Percentiles rank a stretch among this genome's conserved stretches.
Evolutionary conservation across 306 rosid species (phyloP).

Genomic region (Vachellia collinsii): DNA sequence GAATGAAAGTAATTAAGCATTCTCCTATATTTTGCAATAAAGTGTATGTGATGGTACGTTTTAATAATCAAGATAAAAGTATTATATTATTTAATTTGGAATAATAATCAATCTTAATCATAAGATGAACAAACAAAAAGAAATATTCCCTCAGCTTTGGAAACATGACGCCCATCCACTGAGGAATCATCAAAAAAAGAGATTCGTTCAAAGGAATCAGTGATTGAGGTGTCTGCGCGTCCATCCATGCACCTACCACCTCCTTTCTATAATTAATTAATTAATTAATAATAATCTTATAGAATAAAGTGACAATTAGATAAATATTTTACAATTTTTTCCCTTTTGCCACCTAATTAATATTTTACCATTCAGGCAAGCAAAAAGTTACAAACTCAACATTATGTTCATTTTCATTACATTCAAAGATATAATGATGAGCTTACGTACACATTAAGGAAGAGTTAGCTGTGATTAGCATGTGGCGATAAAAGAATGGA

Average conservation of each 20-base stretch:
- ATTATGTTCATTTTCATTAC: background rate
- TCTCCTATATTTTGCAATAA: no score
- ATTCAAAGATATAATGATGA: background rate
- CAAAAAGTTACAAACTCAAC: background rate
- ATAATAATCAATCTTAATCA: no score
- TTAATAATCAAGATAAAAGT: no score
- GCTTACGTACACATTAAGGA: background rate
- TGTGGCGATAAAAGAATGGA: no score
- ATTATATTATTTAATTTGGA: no score
- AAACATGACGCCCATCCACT: no score
- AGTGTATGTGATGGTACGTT: no score
- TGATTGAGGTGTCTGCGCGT: background rate
- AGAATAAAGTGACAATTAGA: background rate
- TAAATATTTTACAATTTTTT: background rate
- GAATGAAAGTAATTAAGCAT: no score
- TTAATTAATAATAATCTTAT: background rate
- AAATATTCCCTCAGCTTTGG: no score
- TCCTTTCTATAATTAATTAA: background rate
- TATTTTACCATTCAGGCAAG: background rate
- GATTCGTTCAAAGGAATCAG: background rate
- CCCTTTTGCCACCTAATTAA: background rate
- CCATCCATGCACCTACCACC: background rate
- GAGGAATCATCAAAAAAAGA: no score
- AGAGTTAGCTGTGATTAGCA: background rate
- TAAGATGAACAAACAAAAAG: no score